Base-by-base conservation (phyloP, 179 eudicot species). In the Drosera spatulata region DNA sequence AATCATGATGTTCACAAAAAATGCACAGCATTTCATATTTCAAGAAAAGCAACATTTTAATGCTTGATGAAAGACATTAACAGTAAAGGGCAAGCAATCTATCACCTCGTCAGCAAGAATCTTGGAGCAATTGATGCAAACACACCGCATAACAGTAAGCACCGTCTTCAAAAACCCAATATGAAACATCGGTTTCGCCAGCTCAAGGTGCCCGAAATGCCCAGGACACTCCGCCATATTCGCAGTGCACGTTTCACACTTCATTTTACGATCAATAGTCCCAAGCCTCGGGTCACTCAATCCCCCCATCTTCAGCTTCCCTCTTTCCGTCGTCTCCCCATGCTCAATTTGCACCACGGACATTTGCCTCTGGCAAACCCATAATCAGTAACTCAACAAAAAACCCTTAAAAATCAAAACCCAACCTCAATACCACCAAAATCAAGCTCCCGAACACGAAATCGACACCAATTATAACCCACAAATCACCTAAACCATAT, bases 151-250 rank as follows among this genome's bases (percentile, higher is more conserved):
- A 11, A 91, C 79, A 55, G 83, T 80, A 37, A 95, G 85, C 33
- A 95, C 99, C 6, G 95, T 87, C 79, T 95, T 95, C 70, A 91
- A 4, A 67, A 95, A 95, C 3, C 96, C 95, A 12, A 95, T 84
- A 50, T 95, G 97, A 68, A 73, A 91, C 96, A 95, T 85, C 12
- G 99, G 97, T 66, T 91, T 95, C 2, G 97, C 96, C 4, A 95
- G 93, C 85, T 95, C 99, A 39, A 95, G 89, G 66, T 95, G 99
- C 9, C 99, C 97, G 44, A 95, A 95, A 61, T 95, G 99, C 4
- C 99, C 99, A 0, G 99, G 97, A 50, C 99, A 95, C 63, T 95
- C 99, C 0, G 95, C 93, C 99, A 87, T 91, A 40, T 74, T 91
- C 0, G 95, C 97, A 75, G 83, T 85, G 59, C 99, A 95, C 4